Evolutionary conservation across 768 basidiomycete genomes (phyloP), one percentile per base, ranked within the genome.

Genomic region (Tylopilus subfusipes): DNA sequence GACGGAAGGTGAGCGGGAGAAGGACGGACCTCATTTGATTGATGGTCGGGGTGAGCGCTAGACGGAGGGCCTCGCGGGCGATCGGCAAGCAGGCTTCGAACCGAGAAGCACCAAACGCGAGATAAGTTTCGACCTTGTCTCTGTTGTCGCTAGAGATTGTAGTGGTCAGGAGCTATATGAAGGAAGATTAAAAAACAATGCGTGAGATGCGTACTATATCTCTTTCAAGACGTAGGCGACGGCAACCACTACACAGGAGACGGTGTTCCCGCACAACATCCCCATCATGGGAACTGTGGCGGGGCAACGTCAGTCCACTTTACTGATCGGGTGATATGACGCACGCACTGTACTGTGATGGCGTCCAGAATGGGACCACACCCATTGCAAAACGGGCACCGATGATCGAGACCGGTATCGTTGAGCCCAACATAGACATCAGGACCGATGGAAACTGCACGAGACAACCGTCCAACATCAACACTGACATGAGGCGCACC

Each of bases 91-190:
- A 92, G 0, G 92, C 93, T 67, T 93, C 93, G 57, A 86, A 80
- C 16, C 92, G 77, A 0, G 88, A 84, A 0, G 91, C 93, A 2
- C 93, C 93, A 55, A 92, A 90, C 0, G 92, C 86, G 24, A 95
- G 83, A 58, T 89, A 88, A 31, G 83, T 86, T 68, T 96, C 93
- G 2, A 92, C 80, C 65, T 90, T 93, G 69, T 94, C 93, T 25
- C 78, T 72, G 64, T 91, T 93, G 55, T 93, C 92, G 54, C 87
- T 90, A 12, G 5, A 19, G 22, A 21, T 11, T 19, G 22, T 11
- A 31, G 29, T 19, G 16, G 22, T 63, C 36, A 55, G 39, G 19
- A 2, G 14, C 3, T 34, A 24, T 7, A 16, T 25, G 25, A 39
- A 21, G 21, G 24, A 7, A 43, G 38, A 19, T 39, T n/a, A 8